Conservation (phyloP, 345 rosid genomes). For the Kernera saxatilis region DNA sequence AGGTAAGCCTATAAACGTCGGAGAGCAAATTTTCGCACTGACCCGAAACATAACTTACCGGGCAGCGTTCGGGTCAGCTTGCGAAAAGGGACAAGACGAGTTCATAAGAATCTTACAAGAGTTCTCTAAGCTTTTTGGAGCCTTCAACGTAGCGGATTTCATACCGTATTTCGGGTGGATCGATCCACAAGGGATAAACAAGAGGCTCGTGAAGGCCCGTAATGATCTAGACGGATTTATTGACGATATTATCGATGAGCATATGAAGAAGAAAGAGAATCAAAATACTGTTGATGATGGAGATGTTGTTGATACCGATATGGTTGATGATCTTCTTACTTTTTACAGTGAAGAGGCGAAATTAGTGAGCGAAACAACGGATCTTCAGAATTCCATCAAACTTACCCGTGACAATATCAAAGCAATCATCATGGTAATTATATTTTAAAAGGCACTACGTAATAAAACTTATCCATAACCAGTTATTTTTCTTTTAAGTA, state of each 20-base stretch:
- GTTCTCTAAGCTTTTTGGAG: conserved; percentile 94
- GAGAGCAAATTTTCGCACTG: conserved; percentile 63
- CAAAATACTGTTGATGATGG: conserved; percentile 24
- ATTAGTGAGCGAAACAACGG: conserved; percentile 51
- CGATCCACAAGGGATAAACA: conserved; percentile 73
- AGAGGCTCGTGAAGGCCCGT: conserved; percentile 62
- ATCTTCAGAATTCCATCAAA: conserved; percentile 59
- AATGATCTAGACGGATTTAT: conserved; percentile 63
- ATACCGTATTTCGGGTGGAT: conserved; percentile 67
- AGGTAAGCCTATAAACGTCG: conserved; percentile 51
- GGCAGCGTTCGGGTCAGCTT: conserved; percentile 77
- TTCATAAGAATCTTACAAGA: conserved; percentile 84
- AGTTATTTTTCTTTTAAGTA: neutral
- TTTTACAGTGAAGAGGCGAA: conserved; percentile 65
- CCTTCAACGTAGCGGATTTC: conserved; percentile 88
- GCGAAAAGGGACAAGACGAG: conserved; percentile 61
- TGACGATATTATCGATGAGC: conserved; percentile 74
- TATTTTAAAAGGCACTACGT: neutral
- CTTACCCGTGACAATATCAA: conserved; percentile 81
- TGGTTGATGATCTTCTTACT: conserved; percentile 90
- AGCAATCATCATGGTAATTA: conserved; percentile 86
- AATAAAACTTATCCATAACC: neutral
- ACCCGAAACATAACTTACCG: conserved; percentile 74
- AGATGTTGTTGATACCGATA: conserved; percentile 43
- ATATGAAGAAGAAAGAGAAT: conserved; percentile 42